Base-by-base conservation (phyloP, 2,329 filamentous ascomycete genomes). In the Colletotrichum gigasporum region DNA sequence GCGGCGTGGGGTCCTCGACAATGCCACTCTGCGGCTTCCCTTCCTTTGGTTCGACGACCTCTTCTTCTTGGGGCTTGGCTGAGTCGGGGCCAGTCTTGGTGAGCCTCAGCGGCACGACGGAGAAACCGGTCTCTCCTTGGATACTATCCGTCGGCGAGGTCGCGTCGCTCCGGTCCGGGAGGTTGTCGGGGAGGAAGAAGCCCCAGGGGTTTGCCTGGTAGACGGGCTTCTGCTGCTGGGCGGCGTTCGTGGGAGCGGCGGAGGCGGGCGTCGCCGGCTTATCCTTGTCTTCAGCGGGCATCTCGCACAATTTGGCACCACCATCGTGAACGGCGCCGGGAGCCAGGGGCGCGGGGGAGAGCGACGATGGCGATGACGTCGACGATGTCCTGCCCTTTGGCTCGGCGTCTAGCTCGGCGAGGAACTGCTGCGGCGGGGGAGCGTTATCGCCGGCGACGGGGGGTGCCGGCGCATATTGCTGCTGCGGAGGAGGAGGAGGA, bases 191-290 rank as follows among this genome's bases (percentile, higher is more conserved):
- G 14, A 67, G 48, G 60, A 67, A 68, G 65, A 66, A 68, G 4
- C 66, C 66, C 66, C 66, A 67, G 14, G 65, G 66, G 24, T 68
- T 68, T 22, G 66, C 66, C 42, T 67, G 66, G n/a, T 50, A 6
- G 16, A 53, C 16, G 8, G 51, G 62, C 14, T 65, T 47, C 55
- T 45, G 47, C 16, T 16, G 20, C 16, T n/a, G n/a, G n/a, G 7
- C 28, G 42, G 3, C 26, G 44, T 42, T 42, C 14, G n/a, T n/a
- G 22, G 24, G 14, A 3, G 45, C 41, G 3, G 59, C 7, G 5
- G 44, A 39, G 10, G n/a, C 37, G 11, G 37, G 28, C 35, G 9
- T 24, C n/a, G 24, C 28, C 3, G 48, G 45, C 10, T 56, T 52
- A 6, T 20, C 51, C 37, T 28, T 32, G 35, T 5, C 32, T 7